A percentile compares a stretch with the other conserved stretches of the same genome.
Conservation (phyloP, 768 basidiomycete genomes). For the Lyophyllum shimeji region DNA sequence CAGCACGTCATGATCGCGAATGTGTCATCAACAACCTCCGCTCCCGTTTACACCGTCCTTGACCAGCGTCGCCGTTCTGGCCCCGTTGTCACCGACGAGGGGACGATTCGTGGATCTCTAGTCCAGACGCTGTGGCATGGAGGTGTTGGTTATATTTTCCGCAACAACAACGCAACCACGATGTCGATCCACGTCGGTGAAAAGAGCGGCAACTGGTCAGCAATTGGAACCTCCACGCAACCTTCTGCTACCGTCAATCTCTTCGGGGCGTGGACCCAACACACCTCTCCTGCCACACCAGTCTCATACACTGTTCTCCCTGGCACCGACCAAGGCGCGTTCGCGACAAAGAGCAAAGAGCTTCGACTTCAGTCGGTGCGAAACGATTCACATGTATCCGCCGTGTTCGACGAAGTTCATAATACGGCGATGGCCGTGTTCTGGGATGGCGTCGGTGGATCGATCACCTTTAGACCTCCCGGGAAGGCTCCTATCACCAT, state of each 20-base stretch:
- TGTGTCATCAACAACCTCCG: conserved; percentile 42
- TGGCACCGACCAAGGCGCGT: conserved; percentile 37
- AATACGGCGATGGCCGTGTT: conserved; percentile 50
- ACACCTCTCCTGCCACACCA: conserved; percentile 31
- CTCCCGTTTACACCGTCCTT: conserved; percentile 61
- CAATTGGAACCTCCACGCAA: conserved; percentile 61
- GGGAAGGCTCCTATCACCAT: conserved; percentile 28
- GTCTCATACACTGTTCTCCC: conserved; percentile 60
- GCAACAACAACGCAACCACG: conserved; percentile 28
- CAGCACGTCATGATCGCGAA: conserved; percentile 63
- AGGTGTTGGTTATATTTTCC: conserved; percentile 60
- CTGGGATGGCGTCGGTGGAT: conserved; percentile 51
- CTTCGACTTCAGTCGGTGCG: conserved; percentile 35
- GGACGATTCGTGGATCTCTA: conserved; percentile 6
- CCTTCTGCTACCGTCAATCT: conserved; percentile 59
- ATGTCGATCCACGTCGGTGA: conserved; percentile 41
- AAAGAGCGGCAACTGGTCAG: conserved; percentile 59
- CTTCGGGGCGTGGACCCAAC: conserved; percentile 63
- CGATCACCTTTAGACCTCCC: conserved; percentile 32
- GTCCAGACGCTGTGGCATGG: conserved; percentile 60
- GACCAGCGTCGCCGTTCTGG: conserved; percentile 58
- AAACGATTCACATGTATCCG: conserved; percentile 50
- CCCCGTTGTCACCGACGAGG: conserved; percentile 41
- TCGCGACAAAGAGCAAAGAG: conserved; percentile 34
- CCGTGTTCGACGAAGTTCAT: conserved; percentile 44